Conservation (phyloP, 2,329 filamentous ascomycete species). For the Xylariaceae sp. region DNA sequence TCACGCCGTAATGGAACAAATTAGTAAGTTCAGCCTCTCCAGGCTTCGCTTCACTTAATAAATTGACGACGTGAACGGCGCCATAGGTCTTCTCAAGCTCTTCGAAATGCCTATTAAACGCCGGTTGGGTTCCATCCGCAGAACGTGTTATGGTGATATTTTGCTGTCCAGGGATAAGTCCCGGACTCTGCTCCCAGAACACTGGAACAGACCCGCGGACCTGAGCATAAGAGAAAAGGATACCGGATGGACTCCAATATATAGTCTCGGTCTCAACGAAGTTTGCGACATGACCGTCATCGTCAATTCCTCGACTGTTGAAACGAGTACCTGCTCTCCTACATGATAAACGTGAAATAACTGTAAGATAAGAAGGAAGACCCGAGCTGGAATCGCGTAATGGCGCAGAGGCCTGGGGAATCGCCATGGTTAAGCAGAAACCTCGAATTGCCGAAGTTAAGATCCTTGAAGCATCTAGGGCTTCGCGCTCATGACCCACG, state of each 20-base stretch:
- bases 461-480: conserved; percentile 80
- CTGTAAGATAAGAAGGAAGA: conserved; percentile 74
- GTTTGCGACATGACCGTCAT: conserved; percentile 95
- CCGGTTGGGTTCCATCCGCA: conserved; percentile 82
- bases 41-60: conserved; percentile 84
- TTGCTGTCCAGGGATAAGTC: conserved; percentile 83
- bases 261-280: conserved; percentile 98
- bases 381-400: conserved; percentile 61
- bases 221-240: conserved; percentile 90
- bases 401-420: conserved; percentile 72
- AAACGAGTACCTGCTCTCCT: conserved; percentile 88
- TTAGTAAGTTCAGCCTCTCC: conserved; percentile 79
- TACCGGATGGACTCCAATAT: conserved; percentile 72
- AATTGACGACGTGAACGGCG: conserved; percentile 84
- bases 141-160: conserved; percentile 90
- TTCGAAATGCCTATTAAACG: conserved; percentile 93
- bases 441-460: conserved; percentile 91
- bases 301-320: conserved; percentile 95
- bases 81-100: conserved; percentile 83
- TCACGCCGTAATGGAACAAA: conserved; percentile 73
- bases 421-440: conserved; percentile 80
- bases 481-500: conserved; percentile 65
- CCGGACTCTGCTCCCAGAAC: conserved; percentile 93
- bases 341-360: conserved; percentile 89
- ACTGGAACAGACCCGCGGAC: conserved; percentile 88